A percentile compares a stretch with the other conserved stretches of the same genome.
Evolutionary conservation across 1,139 yeast genomes (phyloP).

Genomic region (Pichia inconspicua): DNA sequence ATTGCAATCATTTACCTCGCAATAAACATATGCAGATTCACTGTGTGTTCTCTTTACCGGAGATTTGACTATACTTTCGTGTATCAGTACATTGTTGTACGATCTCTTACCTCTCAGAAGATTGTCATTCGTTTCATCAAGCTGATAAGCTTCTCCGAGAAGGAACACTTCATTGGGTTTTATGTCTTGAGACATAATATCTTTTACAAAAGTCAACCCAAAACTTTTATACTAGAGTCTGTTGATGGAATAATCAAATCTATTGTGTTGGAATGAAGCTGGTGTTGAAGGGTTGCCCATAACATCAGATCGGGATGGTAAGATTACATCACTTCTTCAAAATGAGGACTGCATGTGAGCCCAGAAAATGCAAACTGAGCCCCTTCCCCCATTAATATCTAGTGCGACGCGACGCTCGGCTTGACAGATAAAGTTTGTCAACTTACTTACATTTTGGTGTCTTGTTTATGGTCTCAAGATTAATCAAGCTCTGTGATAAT

Average conservation of each 20-base stretch:
- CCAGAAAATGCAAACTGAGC: not conserved
- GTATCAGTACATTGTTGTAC: not conserved
- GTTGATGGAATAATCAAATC: too few species aligned
- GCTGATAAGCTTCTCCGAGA: not conserved
- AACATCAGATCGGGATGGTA: too few species aligned
- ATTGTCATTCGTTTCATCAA: not conserved
- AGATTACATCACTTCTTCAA: too few species aligned
- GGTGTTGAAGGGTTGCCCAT: too few species aligned
- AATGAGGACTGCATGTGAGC: not conserved
- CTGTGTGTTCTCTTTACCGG: not conserved
- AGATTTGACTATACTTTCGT: conserved; percentile 1
- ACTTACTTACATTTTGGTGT: not conserved
- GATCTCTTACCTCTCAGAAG: not conserved
- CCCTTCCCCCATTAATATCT: not conserved
- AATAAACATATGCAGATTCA: not conserved
- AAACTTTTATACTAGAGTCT: too few species aligned
- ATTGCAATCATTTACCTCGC: not conserved
- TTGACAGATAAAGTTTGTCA: not conserved
- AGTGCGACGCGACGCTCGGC: not conserved
- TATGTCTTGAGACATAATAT: not conserved
- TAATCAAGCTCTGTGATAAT: not conserved
- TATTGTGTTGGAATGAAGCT: too few species aligned
- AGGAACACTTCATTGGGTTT: not conserved
- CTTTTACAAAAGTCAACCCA: not conserved
- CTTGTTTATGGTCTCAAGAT: not conserved